These are phyloP conservation scores for Polytrichum commune DNA, from an alignment of 225 moss, liverwort and hornwort species.

Conservation along the genomic window DNA sequence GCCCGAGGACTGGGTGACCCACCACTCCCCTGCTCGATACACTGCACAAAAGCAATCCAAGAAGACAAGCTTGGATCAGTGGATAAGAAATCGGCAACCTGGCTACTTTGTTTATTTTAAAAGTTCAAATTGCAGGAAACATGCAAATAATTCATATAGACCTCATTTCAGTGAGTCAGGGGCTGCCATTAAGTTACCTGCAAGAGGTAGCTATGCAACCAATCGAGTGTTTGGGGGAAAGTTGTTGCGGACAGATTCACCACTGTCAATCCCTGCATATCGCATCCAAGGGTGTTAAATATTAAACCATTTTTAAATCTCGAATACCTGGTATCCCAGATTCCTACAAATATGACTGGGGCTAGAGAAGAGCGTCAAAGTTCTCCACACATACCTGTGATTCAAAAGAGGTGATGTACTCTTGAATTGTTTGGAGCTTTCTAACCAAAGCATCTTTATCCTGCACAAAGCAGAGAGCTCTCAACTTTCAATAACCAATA, in stretches of 20 bases:
- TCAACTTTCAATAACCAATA: too few relatives aligned
- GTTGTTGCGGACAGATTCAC: conserved; percentile 87
- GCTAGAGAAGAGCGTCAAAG: background rate
- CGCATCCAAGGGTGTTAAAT: too few relatives aligned
- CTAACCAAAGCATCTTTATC: conserved; percentile 69
- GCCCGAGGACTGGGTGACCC: conserved; percentile 45
- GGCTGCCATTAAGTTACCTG: conserved; percentile 37
- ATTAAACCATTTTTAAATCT: too few relatives aligned
- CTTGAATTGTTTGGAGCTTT: conserved; percentile 80
- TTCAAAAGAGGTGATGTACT: conserved; percentile 88
- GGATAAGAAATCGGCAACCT: background rate
- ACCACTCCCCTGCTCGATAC: conserved; percentile 81
- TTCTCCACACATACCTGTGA: conserved; percentile 33
- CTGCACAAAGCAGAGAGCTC: conserved; percentile 20
- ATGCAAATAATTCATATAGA: background rate
- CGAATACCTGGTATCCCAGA: too few relatives aligned
- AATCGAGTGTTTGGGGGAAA: conserved; percentile 93
- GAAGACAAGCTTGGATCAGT: too few relatives aligned
- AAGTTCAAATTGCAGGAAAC: too few relatives aligned
- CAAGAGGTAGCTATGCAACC: conserved; percentile 89
- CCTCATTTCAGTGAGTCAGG: background rate
- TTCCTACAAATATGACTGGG: too few relatives aligned
- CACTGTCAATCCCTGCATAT: conserved; percentile 78
- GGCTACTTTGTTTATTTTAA: background rate
- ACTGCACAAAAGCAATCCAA: conserved; percentile 40